Conservation (phyloP, 1,284 basidiomycete species). For the Limonomyces culmigenus region DNA sequence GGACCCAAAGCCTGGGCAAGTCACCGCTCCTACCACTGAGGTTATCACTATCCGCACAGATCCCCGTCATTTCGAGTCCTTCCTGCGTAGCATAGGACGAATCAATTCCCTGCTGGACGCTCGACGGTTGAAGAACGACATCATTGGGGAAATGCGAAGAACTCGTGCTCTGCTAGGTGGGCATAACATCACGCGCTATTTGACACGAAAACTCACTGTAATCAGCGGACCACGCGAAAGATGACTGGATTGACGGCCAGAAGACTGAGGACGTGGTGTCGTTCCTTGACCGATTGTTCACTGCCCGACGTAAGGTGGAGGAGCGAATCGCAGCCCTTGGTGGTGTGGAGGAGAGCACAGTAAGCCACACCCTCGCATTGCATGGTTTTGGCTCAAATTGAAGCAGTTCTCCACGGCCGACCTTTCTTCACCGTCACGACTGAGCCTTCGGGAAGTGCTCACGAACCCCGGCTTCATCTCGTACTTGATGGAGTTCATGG, state of each 20-base stretch:
- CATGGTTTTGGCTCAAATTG: background rate
- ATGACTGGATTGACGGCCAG: constrained; percentile 70
- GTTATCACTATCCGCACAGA: constrained; percentile 64
- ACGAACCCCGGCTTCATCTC: constrained; percentile 79
- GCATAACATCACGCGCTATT: too few relatives aligned
- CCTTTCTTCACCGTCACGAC: constrained; percentile 9
- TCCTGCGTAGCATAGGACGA: constrained; percentile 69
- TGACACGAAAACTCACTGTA: constrained; percentile 3
- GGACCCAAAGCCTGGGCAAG: constrained; percentile 14
- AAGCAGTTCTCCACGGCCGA: constrained; percentile 11
- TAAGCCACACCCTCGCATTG: constrained; percentile 16
- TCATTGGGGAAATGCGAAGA: constrained; percentile 72
- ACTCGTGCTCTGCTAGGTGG: constrained; percentile 57
- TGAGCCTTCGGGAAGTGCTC: constrained; percentile 59
- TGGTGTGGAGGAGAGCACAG: constrained; percentile 38
- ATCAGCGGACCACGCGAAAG: constrained; percentile 64
- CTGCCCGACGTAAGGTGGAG: constrained; percentile 75
- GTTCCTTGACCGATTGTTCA: constrained; percentile 78
- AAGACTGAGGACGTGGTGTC: constrained; percentile 73
- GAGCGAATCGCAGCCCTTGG: constrained; percentile 70
- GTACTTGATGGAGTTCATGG: constrained; percentile 98
- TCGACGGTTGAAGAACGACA: constrained; percentile 77
- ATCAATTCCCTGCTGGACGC: constrained; percentile 78
- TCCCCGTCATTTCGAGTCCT: constrained; percentile 74
- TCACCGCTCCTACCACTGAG: constrained; percentile 30